A percentile compares a stretch with the other conserved stretches of the same genome.
These are phyloP conservation scores for Beauveria sp. DNA, from an alignment of 2,329 filamentous ascomycete species.

Conservation along the genomic window DNA sequence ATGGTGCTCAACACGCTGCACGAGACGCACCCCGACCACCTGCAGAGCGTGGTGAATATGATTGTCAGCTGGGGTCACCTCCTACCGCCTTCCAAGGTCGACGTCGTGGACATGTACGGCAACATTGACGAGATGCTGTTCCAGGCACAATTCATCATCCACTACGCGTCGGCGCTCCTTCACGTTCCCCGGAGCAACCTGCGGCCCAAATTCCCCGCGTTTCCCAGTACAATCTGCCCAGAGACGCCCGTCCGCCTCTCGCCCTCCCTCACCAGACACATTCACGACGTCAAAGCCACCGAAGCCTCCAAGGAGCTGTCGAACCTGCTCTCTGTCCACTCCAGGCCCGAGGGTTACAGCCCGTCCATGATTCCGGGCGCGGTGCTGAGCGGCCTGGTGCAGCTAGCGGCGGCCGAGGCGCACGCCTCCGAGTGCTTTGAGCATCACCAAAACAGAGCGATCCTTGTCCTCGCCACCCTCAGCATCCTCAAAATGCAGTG, in stretches of 20 bases:
- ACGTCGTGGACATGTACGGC: conserved; percentile 2
- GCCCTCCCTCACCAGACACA: not conserved
- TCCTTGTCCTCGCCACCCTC: not conserved
- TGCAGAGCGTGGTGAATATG: conserved; percentile 1
- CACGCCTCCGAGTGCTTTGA: conserved; percentile 2
- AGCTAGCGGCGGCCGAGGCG: not conserved
- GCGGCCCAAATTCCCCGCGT: not conserved
- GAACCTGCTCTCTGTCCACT: not conserved
- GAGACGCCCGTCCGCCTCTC: not conserved
- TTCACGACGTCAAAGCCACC: not conserved
- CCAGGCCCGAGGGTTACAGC: not conserved
- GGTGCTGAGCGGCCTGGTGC: not conserved
- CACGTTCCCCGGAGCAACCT: conserved; percentile 3
- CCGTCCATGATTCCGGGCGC: not conserved
- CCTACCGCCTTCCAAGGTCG: not conserved
- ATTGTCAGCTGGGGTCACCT: conserved; percentile 5
- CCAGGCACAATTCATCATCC: not conserved
- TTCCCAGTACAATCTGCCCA: not conserved
- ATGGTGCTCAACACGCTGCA: conserved; percentile 3
- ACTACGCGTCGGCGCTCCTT: not conserved
- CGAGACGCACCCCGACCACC: not conserved
- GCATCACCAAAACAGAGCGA: not conserved
- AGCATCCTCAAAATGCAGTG: not conserved
- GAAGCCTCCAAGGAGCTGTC: not conserved
- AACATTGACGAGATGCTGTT: conserved; percentile 6